These are phyloP conservation scores for Bryoglossum gracile DNA, from an alignment of 495 filamentous ascomycete species.

Conservation along the genomic window DNA sequence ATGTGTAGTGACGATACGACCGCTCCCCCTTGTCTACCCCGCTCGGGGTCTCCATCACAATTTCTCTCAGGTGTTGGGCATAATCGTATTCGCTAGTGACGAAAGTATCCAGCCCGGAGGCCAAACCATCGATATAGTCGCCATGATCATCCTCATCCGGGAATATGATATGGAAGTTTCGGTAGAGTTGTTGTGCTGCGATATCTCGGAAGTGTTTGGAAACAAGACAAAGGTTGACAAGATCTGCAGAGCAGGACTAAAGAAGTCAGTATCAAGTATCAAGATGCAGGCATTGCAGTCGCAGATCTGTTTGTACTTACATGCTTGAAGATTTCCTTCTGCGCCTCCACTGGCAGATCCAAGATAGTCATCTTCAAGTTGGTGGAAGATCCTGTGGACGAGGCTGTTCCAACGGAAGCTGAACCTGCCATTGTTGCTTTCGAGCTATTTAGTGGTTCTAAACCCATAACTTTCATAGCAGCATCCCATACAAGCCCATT, in stretches of 20 bases:
- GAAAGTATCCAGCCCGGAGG: conserved; percentile 51
- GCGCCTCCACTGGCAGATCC: conserved; percentile 42
- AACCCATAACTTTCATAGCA: conserved; percentile 8
- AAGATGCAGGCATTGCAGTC: not conserved
- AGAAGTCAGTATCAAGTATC: not conserved
- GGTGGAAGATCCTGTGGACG: not conserved
- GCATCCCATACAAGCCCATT: conserved; percentile 10
- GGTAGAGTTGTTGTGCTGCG: conserved; percentile 50
- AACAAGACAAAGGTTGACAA: conserved; percentile 47
- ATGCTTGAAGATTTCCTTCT: conserved; percentile 43
- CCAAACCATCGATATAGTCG: conserved; percentile 44
- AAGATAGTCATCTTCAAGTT: conserved; percentile 24
- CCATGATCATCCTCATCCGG: conserved; percentile 42
- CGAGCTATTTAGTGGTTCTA: conserved; percentile 11
- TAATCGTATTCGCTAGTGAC: conserved; percentile 54
- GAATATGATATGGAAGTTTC: conserved; percentile 49
- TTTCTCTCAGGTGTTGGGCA: conserved; percentile 44
- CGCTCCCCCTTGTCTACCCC: conserved; percentile 37
- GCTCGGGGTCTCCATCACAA: conserved; percentile 42
- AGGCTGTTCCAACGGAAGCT: no score
- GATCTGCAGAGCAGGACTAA: conserved; percentile 36
- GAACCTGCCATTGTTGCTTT: not conserved
- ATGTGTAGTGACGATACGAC: conserved; percentile 40
- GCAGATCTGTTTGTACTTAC: conserved; percentile 24
- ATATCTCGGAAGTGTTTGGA: conserved; percentile 48